A percentile compares a stretch with the other conserved stretches of the same genome.
Evolutionary conservation across 1,284 basidiomycete species (phyloP).

Genomic region (Golubevia pallescens): DNA sequence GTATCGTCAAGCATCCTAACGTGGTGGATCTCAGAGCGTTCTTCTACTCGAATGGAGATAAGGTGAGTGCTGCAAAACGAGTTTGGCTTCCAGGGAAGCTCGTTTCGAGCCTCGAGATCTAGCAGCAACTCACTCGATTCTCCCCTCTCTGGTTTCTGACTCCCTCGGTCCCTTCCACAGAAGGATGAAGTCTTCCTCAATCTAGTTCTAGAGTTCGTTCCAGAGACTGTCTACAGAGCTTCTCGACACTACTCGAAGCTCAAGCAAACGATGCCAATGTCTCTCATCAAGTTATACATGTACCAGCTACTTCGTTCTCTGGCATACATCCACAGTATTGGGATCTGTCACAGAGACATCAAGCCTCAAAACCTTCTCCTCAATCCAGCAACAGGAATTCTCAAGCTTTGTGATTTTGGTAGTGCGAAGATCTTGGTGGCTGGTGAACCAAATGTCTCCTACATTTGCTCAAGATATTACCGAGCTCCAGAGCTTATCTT

Average conservation of each 20-base stretch:
- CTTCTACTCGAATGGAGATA: slow-evolving; percentile 99
- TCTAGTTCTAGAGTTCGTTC: slow-evolving; percentile 97
- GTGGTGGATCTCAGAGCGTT: slow-evolving; percentile 97
- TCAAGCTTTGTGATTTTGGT: slow-evolving; percentile 99
- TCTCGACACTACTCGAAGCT: slow-evolving; percentile 98
- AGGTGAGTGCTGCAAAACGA: slow-evolving; percentile 69
- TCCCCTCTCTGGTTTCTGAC: not conserved
- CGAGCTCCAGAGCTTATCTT: slow-evolving; percentile 99
- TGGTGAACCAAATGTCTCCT: slow-evolving; percentile 98
- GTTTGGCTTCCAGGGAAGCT: not conserved
- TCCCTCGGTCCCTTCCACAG: slow-evolving; percentile 67
- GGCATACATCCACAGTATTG: slow-evolving; percentile 97
- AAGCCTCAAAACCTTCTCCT: slow-evolving; percentile 98
- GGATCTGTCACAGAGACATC: slow-evolving; percentile 89
- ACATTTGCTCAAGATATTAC: slow-evolving; percentile 99
- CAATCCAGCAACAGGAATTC: slow-evolving; percentile 91
- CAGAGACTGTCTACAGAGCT: slow-evolving; percentile 98
- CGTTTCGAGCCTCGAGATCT: not conserved
- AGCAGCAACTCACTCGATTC: not conserved
- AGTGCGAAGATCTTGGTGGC: slow-evolving; percentile 97
- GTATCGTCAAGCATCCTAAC: slow-evolving; percentile 94
- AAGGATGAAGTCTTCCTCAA: slow-evolving; percentile 99
- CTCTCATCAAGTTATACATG: slow-evolving; percentile 98
- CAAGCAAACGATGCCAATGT: slow-evolving; percentile 99
- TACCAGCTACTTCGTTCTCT: slow-evolving; percentile 96